Conservation (phyloP, 2,329 filamentous ascomycete genomes). For the Aspergillus proliferans region DNA sequence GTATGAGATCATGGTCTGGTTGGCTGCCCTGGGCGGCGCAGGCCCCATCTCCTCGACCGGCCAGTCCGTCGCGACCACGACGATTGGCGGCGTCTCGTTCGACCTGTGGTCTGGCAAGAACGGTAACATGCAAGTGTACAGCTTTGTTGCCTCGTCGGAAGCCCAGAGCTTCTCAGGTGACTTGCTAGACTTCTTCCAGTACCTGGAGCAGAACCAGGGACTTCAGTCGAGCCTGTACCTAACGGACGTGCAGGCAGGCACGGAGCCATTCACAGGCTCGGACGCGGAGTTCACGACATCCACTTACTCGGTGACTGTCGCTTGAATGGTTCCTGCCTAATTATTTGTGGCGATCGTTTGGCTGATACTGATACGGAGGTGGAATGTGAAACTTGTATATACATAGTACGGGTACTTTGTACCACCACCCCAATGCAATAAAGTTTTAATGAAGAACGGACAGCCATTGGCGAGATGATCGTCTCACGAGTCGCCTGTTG, state of each 20-base stretch:
- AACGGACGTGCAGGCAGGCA: slow-evolving; percentile 40
- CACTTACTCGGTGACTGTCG: slow-evolving; percentile 24
- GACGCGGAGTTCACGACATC: slow-evolving; percentile 22
- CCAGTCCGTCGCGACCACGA: slow-evolving; percentile 48
- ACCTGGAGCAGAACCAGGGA: slow-evolving; percentile 42
- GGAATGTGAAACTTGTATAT: neutral
- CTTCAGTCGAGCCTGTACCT: slow-evolving; percentile 45
- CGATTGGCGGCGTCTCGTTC: slow-evolving; percentile 50
- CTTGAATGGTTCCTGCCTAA: slow-evolving; percentile 9
- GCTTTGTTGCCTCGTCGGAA: slow-evolving; percentile 48
- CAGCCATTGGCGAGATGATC: neutral
- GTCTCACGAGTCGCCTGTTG: neutral
- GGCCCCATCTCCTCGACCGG: slow-evolving; percentile 50
- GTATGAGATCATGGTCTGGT: slow-evolving; percentile 64
- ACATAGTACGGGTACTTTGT: neutral
- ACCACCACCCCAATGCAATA: neutral
- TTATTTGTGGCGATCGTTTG: neutral
- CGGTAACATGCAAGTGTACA: slow-evolving; percentile 52
- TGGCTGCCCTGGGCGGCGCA: slow-evolving; percentile 51
- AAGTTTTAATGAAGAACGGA: neutral
- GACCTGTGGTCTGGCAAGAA: slow-evolving; percentile 58
- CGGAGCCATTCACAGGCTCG: slow-evolving; percentile 31
- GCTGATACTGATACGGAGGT: neutral
- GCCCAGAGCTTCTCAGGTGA: slow-evolving; percentile 53
- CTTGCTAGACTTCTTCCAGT: slow-evolving; percentile 52